A percentile compares a stretch with the other conserved stretches of the same genome.
These are phyloP conservation scores for Tuber calosporum DNA, from an alignment of 495 filamentous ascomycete genomes.

Conservation along the genomic window DNA sequence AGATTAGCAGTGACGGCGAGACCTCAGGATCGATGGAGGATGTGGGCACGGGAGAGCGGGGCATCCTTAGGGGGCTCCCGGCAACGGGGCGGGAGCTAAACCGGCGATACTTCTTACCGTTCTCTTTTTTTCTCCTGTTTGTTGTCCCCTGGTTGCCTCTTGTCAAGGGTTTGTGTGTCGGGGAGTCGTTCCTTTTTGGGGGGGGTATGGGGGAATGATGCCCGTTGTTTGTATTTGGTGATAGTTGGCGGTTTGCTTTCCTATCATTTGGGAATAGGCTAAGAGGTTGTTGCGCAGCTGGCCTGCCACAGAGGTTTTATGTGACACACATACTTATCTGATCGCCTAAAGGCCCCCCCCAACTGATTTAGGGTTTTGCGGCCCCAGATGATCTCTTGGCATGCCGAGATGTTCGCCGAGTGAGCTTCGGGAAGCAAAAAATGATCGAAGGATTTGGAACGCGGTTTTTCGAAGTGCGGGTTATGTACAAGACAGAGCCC, in stretches of 20 bases:
- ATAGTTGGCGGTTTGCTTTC: neutral
- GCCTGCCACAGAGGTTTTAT: neutral
- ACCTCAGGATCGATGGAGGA: slow-evolving; percentile 21
- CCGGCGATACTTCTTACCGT: neutral
- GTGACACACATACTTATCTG: neutral
- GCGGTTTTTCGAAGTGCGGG: too few species aligned
- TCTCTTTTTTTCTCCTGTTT: neutral
- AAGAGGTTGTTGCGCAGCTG: neutral
- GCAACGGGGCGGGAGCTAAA: slow-evolving; percentile 11
- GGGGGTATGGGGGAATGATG: neutral
- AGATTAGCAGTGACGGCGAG: slow-evolving; percentile 14
- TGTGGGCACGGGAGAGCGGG: slow-evolving; percentile 16
- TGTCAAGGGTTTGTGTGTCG: neutral
- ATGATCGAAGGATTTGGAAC: too few species aligned
- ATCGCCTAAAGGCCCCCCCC: neutral
- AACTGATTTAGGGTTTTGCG: neutral
- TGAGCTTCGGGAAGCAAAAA: neutral
- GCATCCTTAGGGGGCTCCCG: slow-evolving; percentile 21
- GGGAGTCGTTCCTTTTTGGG: neutral
- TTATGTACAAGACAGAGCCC: too few species aligned
- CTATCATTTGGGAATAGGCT: neutral
- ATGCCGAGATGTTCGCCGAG: slow-evolving; percentile 5
- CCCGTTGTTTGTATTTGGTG: neutral
- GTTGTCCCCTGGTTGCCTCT: neutral
- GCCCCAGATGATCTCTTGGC: neutral